Evolutionary conservation across 257 asterid genomes (phyloP).

Genomic region (Leonotis leonurus): DNA sequence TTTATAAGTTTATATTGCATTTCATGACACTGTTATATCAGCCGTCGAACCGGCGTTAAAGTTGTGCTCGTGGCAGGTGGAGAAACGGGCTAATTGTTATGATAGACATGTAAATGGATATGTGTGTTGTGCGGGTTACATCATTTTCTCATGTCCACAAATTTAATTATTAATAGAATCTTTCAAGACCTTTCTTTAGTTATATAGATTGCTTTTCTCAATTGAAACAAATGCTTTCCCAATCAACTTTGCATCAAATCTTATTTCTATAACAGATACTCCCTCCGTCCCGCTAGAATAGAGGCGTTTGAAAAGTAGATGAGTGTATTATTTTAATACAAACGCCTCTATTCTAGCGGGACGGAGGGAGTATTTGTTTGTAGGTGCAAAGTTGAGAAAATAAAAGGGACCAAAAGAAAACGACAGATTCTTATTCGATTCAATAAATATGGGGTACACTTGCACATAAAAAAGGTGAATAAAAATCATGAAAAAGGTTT

Average conservation of each 20-base stretch:
- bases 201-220: background rate
- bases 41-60: too few species aligned
- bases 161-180: constrained; percentile 14
- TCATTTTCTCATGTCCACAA: constrained; percentile 20
- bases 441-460: constrained; percentile 3
- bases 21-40: too few species aligned
- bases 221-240: constrained; percentile 38
- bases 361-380: constrained; percentile 1
- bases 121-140: constrained; percentile 2
- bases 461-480: background rate
- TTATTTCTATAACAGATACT: constrained; percentile 1
- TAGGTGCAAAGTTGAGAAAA: constrained; percentile 20
- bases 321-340: too few species aligned
- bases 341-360: too few species aligned
- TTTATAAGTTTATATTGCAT: too few species aligned
- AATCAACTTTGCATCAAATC: constrained; percentile 47
- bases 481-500: constrained; percentile 15
- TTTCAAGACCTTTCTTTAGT: constrained; percentile 11
- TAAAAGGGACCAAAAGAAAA: constrained; percentile 8
- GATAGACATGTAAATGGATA: too few species aligned
- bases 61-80: too few species aligned
- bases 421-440: constrained; percentile 32
- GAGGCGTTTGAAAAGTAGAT: too few species aligned
- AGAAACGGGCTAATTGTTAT: too few species aligned
- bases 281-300: too few species aligned